Percentiles rank a stretch among this genome's conserved stretches.
Evolutionary conservation across 2,329 filamentous ascomycete genomes (phyloP).

Genomic region (Fusarium citri): DNA sequence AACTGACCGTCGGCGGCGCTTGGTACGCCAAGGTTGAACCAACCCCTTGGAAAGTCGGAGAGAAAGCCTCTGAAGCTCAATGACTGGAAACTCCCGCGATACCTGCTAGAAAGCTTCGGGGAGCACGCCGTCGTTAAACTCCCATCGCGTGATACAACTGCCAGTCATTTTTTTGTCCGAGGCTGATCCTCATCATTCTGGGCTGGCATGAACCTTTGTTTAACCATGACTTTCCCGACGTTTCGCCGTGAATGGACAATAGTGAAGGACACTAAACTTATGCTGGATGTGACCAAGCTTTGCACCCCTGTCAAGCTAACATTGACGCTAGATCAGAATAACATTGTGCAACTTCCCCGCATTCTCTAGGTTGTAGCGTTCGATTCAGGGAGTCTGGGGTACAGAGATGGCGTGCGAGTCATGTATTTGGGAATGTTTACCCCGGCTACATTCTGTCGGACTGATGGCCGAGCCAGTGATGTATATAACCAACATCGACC

Average conservation of each 20-base stretch:
- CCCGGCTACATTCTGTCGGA: too few relatives aligned
- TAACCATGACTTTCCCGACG: background rate
- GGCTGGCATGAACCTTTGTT: background rate
- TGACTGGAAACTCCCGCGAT: accelerated
- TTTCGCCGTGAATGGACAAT: background rate
- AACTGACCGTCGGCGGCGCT: accelerated
- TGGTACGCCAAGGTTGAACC: accelerated
- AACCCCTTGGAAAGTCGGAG: accelerated
- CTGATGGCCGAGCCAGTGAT: background rate
- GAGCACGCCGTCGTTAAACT: background rate
- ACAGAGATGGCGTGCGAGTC: background rate
- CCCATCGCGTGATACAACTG: background rate
- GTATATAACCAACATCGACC: background rate
- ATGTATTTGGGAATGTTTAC: background rate
- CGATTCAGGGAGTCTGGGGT: background rate
- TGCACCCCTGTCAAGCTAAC: background rate
- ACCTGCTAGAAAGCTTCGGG: background rate
- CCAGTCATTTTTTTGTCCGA: accelerated
- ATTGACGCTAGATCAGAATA: background rate
- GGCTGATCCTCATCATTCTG: background rate
- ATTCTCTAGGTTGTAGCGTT: background rate
- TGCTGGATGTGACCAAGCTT: background rate
- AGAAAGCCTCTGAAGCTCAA: background rate
- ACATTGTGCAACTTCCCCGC: background rate
- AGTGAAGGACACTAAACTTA: background rate